Base-by-base conservation (phyloP, 768 basidiomycete species). In the Floccularia luteovirens region DNA sequence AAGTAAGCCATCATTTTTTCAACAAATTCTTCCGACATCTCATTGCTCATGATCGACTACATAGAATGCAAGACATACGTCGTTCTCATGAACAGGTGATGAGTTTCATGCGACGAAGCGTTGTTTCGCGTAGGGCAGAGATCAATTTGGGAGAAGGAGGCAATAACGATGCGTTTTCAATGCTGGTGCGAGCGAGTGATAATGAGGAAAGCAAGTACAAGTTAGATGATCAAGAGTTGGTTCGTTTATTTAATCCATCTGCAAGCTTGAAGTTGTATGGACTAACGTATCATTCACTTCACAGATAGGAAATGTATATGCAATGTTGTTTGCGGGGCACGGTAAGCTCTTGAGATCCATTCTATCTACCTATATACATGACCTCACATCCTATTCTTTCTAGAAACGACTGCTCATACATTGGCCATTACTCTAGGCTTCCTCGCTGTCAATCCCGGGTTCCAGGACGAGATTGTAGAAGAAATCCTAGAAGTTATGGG, bases 391-490 rank as follows among this genome's bases (percentile, higher is more conserved):
- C 21, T 12, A 11, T 13, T 21, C 23, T 38, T 17, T 3, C 8
- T 36, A 69, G 69, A 71, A 54, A 72, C 69, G 0, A 71, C 68
- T 2, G 69, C 70, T 1, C 57, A 66, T 41, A 60, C 62, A 3
- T 54, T 74, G 6, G 64, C 70, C 0, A 69, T 59, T 19, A 64
- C 67, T 5, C 48, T 74, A 5, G 70, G 59, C 2, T 64, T 64
- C 46, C 50, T 75, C n/a, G 57, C 66, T 3, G 40, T 71, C 3
- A 47, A 70, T 44, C 54, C 59, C 8, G 62, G 70, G 6, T 58
- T 66, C 17, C 73, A 74, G 51, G 53, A 71, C 8, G 66, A 65
- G 46, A 54, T 68, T 7, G 42, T 62, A 27, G 55, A 63, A 32
- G 62, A 72, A 31, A 67, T 73, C 21, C 39, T 56, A 13, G 44